Percentiles rank a stretch among this genome's conserved stretches.
Conservation (phyloP, 257 asterid genomes). For the Lantana camara region DNA sequence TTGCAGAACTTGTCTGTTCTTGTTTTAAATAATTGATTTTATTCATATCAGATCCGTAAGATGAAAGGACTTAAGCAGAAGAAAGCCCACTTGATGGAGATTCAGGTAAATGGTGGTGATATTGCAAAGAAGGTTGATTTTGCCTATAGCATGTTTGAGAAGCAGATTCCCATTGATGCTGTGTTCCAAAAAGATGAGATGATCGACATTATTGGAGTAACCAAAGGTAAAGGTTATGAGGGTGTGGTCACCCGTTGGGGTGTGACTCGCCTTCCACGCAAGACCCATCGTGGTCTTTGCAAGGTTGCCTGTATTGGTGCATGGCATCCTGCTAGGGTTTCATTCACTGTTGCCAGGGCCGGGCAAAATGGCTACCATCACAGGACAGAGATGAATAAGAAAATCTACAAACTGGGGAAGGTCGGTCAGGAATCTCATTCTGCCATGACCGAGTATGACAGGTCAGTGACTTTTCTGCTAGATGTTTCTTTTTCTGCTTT, state of each 20-base stretch:
- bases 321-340: conserved; percentile 94
- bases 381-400: conserved; percentile 89
- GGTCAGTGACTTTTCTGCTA: conserved; percentile 38
- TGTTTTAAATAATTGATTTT: no score
- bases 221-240: conserved; percentile 83
- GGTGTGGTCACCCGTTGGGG: conserved; percentile 98
- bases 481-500: no score
- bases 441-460: conserved; percentile 79
- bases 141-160: conserved; percentile 75
- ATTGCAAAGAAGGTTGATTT: conserved; percentile 69
- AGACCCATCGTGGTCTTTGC: conserved; percentile 87
- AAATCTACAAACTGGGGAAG: conserved; percentile 79
- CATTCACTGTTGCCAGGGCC: conserved; percentile 84
- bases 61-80: conserved; percentile 86
- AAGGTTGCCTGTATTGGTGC: conserved; percentile 94
- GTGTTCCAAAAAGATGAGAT: conserved; percentile 91
- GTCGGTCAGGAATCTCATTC: conserved; percentile 72
- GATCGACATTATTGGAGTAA: conserved; percentile 82
- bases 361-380: conserved; percentile 92
- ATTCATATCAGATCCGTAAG: conserved; percentile 57
- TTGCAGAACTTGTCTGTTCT: no score
- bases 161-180: conserved; percentile 80
- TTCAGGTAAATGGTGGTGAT: conserved; percentile 84
- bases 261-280: conserved; percentile 85
- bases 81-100: conserved; percentile 88